These are phyloP conservation scores for Davidsoniella neocaledoniae DNA, from an alignment of 2,329 filamentous ascomycete genomes.

Conservation along the genomic window DNA sequence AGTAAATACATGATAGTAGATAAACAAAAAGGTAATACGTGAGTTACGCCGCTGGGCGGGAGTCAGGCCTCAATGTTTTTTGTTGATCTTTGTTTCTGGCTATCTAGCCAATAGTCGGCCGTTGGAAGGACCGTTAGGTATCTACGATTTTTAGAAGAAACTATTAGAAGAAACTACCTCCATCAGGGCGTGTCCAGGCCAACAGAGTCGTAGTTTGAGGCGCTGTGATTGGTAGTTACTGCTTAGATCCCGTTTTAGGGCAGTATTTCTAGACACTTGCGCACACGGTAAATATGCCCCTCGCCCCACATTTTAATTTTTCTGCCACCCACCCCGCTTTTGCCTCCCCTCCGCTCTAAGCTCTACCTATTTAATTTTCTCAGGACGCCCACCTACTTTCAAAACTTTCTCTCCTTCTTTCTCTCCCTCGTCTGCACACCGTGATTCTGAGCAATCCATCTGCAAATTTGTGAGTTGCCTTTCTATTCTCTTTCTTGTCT, in stretches of 20 bases:
- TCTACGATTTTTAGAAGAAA: no score
- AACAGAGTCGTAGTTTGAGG: no score
- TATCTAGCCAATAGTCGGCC: not conserved
- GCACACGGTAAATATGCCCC: slow-evolving; percentile 11
- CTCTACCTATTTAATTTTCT: slow-evolving; percentile 12
- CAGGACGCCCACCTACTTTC: slow-evolving; percentile 7
- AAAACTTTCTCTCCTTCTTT: slow-evolving; percentile 12
- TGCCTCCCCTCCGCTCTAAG: slow-evolving; percentile 6
- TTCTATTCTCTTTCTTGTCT: not conserved
- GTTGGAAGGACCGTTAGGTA: no score
- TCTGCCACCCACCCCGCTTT: slow-evolving; percentile 13
- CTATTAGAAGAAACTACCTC: no score
- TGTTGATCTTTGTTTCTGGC: not conserved
- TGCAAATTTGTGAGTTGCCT: slow-evolving; percentile 12
- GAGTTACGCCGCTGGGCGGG: no score
- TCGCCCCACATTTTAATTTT: slow-evolving; percentile 12
- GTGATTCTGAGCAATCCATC: slow-evolving; percentile 13
- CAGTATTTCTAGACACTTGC: slow-evolving; percentile 6
- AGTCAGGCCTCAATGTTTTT: slow-evolving; percentile 1
- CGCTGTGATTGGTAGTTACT: no score
- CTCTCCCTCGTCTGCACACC: slow-evolving; percentile 13
- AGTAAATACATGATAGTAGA: no score
- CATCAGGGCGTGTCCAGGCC: no score
- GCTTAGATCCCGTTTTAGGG: slow-evolving; percentile 9
- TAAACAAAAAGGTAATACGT: no score